phyloP scores from a whole-genome alignment of 169 alveolate genomes.

The Plasmodium gonderi region DNA sequence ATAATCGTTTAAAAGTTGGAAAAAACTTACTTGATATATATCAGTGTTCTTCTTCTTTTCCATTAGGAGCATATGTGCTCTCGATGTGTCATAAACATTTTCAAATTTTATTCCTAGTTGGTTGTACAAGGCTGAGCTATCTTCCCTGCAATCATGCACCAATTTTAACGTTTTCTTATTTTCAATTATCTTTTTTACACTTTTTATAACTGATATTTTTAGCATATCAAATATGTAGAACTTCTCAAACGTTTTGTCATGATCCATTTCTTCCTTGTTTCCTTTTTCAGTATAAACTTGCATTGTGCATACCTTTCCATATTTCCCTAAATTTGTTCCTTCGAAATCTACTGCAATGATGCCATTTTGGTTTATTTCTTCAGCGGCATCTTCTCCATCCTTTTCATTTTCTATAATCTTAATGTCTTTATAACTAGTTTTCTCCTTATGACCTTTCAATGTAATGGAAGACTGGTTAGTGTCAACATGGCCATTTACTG shows the following conservation, averaged over 20 bases:
- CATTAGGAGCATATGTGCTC: constrained; percentile 61
- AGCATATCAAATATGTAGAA: constrained; percentile 46
- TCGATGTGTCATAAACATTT: constrained; percentile 82
- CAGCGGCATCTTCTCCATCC: constrained; percentile 72
- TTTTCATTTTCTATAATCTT: constrained; percentile 64
- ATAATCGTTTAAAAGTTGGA: constrained; percentile 59
- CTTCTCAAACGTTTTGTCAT: constrained; percentile 17
- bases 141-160: constrained; percentile 79
- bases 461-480: not conserved
- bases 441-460: not conserved
- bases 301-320: constrained; percentile 78
- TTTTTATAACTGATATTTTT: constrained; percentile 14
- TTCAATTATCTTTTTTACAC: constrained; percentile 77
- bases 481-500: not conserved
- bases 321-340: constrained; percentile 82
- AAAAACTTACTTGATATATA: constrained; percentile 66
- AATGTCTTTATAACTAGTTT: constrained; percentile 39
- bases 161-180: constrained; percentile 69
- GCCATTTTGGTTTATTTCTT: constrained; percentile 56
- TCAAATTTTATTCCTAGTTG: constrained; percentile 80
- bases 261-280: not conserved
- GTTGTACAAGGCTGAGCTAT: constrained; percentile 80
- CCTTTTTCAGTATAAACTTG: constrained; percentile 69
- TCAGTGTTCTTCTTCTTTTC: constrained; percentile 45
- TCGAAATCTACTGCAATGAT: constrained; percentile 80